These are phyloP conservation scores for Metschnikowia kunwiensis DNA, from an alignment of 805 yeast species.

Conservation along the genomic window DNA sequence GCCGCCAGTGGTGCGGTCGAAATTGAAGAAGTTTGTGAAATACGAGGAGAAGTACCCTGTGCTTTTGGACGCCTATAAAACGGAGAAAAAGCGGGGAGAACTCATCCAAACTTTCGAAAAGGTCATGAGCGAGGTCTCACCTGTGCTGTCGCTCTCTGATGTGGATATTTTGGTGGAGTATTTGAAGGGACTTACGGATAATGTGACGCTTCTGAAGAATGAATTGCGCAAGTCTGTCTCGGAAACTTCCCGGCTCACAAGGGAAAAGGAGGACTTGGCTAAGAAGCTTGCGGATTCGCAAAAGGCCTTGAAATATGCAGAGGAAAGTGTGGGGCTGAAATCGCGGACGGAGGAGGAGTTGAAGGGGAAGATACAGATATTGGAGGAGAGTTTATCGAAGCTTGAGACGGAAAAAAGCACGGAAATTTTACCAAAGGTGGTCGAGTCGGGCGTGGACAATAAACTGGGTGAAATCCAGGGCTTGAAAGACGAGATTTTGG, in stretches of 20 bases:
- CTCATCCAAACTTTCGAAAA: slow-evolving; percentile 63
- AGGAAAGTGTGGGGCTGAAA: slow-evolving; percentile 15
- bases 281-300: slow-evolving; percentile 14
- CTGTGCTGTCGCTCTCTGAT: slow-evolving; percentile 71
- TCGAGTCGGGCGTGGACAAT: background rate
- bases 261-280: slow-evolving; percentile 12
- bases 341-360: slow-evolving; percentile 8
- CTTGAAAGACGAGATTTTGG: slow-evolving; percentile 2
- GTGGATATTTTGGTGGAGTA: slow-evolving; percentile 68
- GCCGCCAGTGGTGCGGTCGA: slow-evolving; percentile 56
- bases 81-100: slow-evolving; percentile 66
- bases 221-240: slow-evolving; percentile 56
- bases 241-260: slow-evolving; percentile 20
- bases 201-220: slow-evolving; percentile 55
- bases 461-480: background rate
- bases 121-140: slow-evolving; percentile 74
- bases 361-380: slow-evolving; percentile 1
- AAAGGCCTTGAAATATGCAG: slow-evolving; percentile 16
- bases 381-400: slow-evolving; percentile 1
- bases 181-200: slow-evolving; percentile 58
- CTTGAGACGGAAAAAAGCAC: background rate
- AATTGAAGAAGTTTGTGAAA: slow-evolving; percentile 71
- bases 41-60: slow-evolving; percentile 90
- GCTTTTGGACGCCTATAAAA: slow-evolving; percentile 77
- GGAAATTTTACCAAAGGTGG: background rate